Evolutionary conservation across 495 filamentous ascomycete genomes (phyloP).

Genomic region (Lophiotrema nucula): DNA sequence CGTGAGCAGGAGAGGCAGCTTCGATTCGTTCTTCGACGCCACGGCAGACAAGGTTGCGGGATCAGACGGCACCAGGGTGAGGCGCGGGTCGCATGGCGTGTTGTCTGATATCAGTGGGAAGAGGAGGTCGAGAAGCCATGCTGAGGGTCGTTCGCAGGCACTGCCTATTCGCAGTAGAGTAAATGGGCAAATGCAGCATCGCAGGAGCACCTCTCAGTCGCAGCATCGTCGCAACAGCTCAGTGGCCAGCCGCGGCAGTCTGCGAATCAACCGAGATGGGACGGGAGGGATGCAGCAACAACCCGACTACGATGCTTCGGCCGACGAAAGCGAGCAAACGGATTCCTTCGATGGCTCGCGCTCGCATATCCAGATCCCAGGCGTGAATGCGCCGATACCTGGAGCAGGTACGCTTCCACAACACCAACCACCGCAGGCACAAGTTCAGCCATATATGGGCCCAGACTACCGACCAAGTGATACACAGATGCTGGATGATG

Average conservation of each 20-base stretch:
- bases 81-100: constrained; percentile 43
- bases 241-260: constrained; percentile 24
- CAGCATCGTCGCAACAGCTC: constrained; percentile 17
- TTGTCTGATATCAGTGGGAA: constrained; percentile 43
- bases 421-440: constrained; percentile 31
- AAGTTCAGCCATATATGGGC: neutral
- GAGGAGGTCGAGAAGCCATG: neutral
- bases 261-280: constrained; percentile 11
- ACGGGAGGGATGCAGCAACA: neutral
- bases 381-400: constrained; percentile 24
- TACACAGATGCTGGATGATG: constrained; percentile 58
- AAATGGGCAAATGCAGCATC: constrained; percentile 14
- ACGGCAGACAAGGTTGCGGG: constrained; percentile 19
- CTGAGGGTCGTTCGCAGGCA: neutral
- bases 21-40: constrained; percentile 57
- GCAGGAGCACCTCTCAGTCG: constrained; percentile 5
- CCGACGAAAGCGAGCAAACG: constrained; percentile 26
- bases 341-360: constrained; percentile 9
- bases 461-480: constrained; percentile 55
- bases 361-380: constrained; percentile 20
- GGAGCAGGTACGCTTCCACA: constrained; percentile 26
- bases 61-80: constrained; percentile 32
- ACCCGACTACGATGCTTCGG: constrained; percentile 21
- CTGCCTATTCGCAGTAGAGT: constrained; percentile 26
- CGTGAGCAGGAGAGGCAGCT: constrained; percentile 48